These are phyloP conservation scores for Cladochytrium replicatum DNA, from an alignment of 192 early-diverging fungal species.

Conservation along the genomic window DNA sequence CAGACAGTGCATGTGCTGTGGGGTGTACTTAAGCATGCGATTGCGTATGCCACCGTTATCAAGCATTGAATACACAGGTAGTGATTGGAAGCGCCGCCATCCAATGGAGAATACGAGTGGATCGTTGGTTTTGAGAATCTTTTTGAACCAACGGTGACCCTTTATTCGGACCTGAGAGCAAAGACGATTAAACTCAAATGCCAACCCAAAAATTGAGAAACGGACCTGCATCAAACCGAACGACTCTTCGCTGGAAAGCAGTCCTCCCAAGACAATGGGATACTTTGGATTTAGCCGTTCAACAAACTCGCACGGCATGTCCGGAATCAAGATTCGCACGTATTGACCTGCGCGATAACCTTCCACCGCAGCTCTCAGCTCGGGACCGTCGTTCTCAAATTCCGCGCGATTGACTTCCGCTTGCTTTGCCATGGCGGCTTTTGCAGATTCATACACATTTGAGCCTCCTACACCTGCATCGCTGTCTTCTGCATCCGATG, in stretches of 20 bases:
- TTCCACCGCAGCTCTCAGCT: slow-evolving; percentile 70
- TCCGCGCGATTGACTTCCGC: slow-evolving; percentile 70
- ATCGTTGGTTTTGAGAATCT: slow-evolving; percentile 95
- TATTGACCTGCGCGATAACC: slow-evolving; percentile 90
- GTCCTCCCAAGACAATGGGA: slow-evolving; percentile 87
- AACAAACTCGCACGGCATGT: slow-evolving; percentile 92
- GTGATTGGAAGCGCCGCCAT: slow-evolving; percentile 96
- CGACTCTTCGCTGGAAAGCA: slow-evolving; percentile 80
- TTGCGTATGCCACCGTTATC: slow-evolving; percentile 74
- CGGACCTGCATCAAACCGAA: slow-evolving; percentile 88
- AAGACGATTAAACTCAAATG: slow-evolving; percentile 1
- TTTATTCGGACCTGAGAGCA: slow-evolving; percentile 81
- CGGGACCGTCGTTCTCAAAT: slow-evolving; percentile 74
- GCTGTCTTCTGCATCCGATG: slow-evolving; percentile 56
- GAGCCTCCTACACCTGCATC: too few species aligned
- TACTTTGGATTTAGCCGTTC: slow-evolving; percentile 80
- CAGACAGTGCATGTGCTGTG: slow-evolving; percentile 99
- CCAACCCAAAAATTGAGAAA: neutral
- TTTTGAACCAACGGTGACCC: slow-evolving; percentile 92
- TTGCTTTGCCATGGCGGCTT: slow-evolving; percentile 82
- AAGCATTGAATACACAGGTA: slow-evolving; percentile 90
- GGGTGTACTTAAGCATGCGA: slow-evolving; percentile 98
- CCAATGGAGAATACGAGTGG: slow-evolving; percentile 95
- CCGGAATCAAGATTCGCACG: slow-evolving; percentile 78
- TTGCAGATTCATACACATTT: slow-evolving; percentile 84